Evolutionary conservation across 2,329 filamentous ascomycete genomes (phyloP), one percentile per base, ranked within the genome.

Genomic region (Monilinia vaccinii-corymbosi): DNA sequence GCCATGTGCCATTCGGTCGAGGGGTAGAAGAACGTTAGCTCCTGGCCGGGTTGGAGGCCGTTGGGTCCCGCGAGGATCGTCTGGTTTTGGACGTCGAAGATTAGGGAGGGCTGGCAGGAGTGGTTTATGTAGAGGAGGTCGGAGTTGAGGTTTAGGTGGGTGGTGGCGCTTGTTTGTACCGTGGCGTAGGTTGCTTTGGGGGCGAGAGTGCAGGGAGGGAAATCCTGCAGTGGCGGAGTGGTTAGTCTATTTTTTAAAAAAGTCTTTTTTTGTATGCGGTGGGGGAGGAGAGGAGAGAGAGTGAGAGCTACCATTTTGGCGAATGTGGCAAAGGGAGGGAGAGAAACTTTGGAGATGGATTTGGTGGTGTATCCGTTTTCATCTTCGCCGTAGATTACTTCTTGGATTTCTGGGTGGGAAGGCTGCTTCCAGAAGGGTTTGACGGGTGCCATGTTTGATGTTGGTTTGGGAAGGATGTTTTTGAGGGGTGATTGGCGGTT

Each of bases 1-100:
- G 83, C 82, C 86, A 90, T 89, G 68, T 77, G 69, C 85, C 85
- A 90, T 73, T 90, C 87, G 1, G 86, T 89, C 58, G 84, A 88
- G 4, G 87, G 86, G 67, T 90, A 90, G 74, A 89, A 90, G 75
- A 89, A 90, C 70, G 82, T 84, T 50, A 86, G 75, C 69, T 86
- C 83, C 62, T 86, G 79, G 52, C 81, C 81, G 4, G 73, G 70
- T 57, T 74, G 69, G 56, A 86, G 76, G 38, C 83, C 82, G 58
- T 77, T 77, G 38, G 38, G 38, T 6, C 38, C 38, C 14, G n/a
- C 38, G 16, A 85, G 74, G 64, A 89, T 74, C 66, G 79, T 79
- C 64, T 80, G 73, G 69, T 78, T 79, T 61, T 75, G 72, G 47
- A 78, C 83, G 70, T 87, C 83, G 65, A 87, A 85, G 64, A 84